Conservation (phyloP, 345 rosid genomes). For the Eucalyptus curtisii region DNA sequence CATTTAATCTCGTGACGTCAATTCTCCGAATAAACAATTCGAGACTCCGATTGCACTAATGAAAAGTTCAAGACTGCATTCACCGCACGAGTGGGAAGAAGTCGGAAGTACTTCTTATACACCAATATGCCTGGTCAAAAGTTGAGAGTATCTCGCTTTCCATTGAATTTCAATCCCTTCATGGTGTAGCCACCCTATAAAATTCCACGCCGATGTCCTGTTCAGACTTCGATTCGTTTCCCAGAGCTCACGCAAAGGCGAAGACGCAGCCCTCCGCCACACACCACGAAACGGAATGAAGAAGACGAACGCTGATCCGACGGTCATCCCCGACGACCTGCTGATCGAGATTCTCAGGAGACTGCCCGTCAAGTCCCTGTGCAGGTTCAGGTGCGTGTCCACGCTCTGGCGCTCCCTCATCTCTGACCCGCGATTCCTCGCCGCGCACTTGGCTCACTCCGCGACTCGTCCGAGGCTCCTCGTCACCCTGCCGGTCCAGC, state of each 20-base stretch:
- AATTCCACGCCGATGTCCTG: background rate
- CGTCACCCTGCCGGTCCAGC: background rate
- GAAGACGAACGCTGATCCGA: background rate
- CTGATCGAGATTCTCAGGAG: background rate
- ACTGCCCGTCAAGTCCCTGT: background rate
- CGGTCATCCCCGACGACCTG: background rate
- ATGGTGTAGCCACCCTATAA: rapidly evolving
- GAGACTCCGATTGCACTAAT: background rate
- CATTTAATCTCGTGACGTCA: background rate
- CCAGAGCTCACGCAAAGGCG: background rate
- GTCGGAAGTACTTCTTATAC: background rate
- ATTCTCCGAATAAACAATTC: background rate
- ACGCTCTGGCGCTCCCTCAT: background rate
- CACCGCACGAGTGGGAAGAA: background rate
- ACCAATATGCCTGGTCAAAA: background rate
- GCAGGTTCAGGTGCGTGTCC: background rate
- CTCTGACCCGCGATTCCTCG: background rate
- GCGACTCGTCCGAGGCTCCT: background rate
- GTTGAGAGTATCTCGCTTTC: background rate
- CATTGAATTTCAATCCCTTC: background rate
- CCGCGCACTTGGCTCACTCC: background rate
- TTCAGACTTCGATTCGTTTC: background rate
- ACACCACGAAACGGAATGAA: background rate
- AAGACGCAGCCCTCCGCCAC: background rate
- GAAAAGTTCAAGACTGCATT: background rate